Conservation (phyloP, 2,329 filamentous ascomycete genomes). For the Trichoderma sp. region DNA sequence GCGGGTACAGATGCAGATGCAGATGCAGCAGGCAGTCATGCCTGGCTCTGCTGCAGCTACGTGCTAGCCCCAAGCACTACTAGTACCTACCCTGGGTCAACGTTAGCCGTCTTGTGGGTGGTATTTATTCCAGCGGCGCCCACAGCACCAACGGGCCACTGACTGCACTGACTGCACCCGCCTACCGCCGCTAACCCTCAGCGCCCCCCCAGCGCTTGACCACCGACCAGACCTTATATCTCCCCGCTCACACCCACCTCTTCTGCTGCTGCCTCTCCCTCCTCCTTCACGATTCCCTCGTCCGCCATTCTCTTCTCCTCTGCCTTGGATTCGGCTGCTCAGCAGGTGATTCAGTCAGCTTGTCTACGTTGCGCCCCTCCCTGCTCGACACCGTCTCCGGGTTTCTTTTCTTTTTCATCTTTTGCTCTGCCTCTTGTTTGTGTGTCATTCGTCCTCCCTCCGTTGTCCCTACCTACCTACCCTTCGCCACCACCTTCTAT, state of each 20-base stretch:
- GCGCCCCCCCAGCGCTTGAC: constrained; percentile 25
- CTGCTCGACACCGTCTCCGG: constrained; percentile 55
- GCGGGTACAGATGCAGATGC: constrained; percentile 24
- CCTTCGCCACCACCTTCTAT: neutral
- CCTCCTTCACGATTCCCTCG: constrained; percentile 59
- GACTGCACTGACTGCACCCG: constrained; percentile 19
- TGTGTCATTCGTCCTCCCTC: constrained; percentile 9
- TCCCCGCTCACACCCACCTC: constrained; percentile 50
- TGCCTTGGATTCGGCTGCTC: constrained; percentile 54
- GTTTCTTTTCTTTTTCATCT: constrained; percentile 46
- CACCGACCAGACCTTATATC: constrained; percentile 35
- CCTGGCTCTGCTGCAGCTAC: constrained; percentile 8
- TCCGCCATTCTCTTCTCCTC: constrained; percentile 59
- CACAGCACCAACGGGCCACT: constrained; percentile 2
- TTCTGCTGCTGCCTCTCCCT: constrained; percentile 43
- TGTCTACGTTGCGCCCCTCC: constrained; percentile 33
- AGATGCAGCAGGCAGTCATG: constrained; percentile 24
- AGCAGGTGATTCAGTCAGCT: constrained; percentile 56
- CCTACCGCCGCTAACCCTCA: constrained; percentile 24
- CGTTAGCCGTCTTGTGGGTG: neutral
- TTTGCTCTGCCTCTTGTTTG: constrained; percentile 28
- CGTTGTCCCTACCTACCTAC: constrained; percentile 1
- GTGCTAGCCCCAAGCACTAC: neutral
- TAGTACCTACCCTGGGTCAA: no score
- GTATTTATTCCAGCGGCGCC: constrained; percentile 15